Base-by-base conservation (phyloP, 2,329 filamentous ascomycete species). In the Fusarium bactridioides region DNA sequence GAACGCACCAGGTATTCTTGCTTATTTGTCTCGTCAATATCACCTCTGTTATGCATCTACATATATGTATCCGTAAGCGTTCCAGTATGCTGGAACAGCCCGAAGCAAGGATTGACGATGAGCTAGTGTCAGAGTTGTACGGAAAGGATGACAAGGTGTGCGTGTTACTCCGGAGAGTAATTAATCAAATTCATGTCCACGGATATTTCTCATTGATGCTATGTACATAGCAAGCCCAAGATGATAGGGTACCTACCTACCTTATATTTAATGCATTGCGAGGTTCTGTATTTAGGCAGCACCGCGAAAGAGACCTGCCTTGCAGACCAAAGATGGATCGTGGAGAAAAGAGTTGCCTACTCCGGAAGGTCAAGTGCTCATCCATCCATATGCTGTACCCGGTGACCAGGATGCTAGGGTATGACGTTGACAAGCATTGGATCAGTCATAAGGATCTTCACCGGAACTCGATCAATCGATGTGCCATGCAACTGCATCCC, bases 81-180 rank as follows among this genome's bases (percentile, higher is more conserved):
- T 69, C 74, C 74, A 66, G 67, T 31, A 57, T 61, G 40, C 56
- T 67, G 72, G 60, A 56, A 47, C 45, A 48, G 40, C 29, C 54
- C 58, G 67, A 57, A 73, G 66, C 66, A 63, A 70, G 70, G 66
- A 51, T 67, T 43, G 41, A 43, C 27, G 53, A 57, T 47, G 64
- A 63, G 63, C 63, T 68, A 74, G 67, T 57, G 67, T 50, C 51
- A 73, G 59, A 64, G 41, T 57, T 33, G 53, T 56, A 61, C 69
- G 58, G 51, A 53, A 58, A 65, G 62, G 45, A 75, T 73, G 50
- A 67, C 65, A 64, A 73, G 64, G 57, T 44, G 64, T 63, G 61
- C 62, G 70, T 70, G 61, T 58, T 68, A 67, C 68, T 63, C 60
- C 70, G 55, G 53, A 69, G 37, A 33, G 37, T 33, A 35, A 35